These are phyloP conservation scores for Wallacemonas rigidus DNA, from an alignment of 208 protist species.

Conservation along the genomic window DNA sequence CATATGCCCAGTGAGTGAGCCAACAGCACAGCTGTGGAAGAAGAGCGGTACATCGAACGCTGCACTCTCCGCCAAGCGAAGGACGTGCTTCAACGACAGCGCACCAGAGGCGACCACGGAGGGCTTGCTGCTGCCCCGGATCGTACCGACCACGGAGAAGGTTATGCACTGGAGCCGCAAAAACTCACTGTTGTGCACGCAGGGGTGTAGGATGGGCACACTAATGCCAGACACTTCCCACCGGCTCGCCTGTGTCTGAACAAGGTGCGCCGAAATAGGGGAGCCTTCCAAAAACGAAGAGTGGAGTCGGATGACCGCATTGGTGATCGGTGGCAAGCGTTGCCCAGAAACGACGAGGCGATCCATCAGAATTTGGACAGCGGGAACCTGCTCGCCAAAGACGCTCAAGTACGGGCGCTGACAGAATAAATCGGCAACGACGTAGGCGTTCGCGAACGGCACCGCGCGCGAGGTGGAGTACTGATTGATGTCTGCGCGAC, in stretches of 20 bases:
- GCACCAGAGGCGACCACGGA: conserved; percentile 52
- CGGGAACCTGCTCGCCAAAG: conserved; percentile 53
- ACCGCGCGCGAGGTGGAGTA: conserved; percentile 70
- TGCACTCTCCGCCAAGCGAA: conserved; percentile 37
- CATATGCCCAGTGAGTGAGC: conserved; percentile 39
- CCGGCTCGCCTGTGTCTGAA: conserved; percentile 20
- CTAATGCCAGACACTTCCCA: conserved; percentile 29
- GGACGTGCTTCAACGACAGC: conserved; percentile 56
- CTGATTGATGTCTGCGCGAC: conserved; percentile 52
- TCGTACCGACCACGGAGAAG: conserved; percentile 51
- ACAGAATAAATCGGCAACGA: conserved; percentile 66
- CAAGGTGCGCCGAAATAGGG: conserved; percentile 28
- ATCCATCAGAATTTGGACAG: conserved; percentile 56
- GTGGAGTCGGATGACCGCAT: conserved; percentile 43
- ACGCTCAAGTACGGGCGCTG: conserved; percentile 61
- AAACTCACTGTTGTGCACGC: conserved; percentile 52
- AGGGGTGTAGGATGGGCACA: conserved; percentile 44
- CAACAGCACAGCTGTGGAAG: conserved; percentile 53
- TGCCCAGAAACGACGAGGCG: conserved; percentile 31
- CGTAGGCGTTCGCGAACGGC: conserved; percentile 48
- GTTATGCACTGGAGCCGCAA: conserved; percentile 58
- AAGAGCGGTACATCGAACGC: conserved; percentile 54
- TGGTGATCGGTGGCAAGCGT: conserved; percentile 37
- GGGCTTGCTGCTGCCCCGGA: conserved; percentile 24
- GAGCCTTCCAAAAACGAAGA: conserved; percentile 52